These are phyloP conservation scores for Aspergillus fijiensis DNA, from an alignment of 2,329 filamentous ascomycete genomes.

Conservation along the genomic window DNA sequence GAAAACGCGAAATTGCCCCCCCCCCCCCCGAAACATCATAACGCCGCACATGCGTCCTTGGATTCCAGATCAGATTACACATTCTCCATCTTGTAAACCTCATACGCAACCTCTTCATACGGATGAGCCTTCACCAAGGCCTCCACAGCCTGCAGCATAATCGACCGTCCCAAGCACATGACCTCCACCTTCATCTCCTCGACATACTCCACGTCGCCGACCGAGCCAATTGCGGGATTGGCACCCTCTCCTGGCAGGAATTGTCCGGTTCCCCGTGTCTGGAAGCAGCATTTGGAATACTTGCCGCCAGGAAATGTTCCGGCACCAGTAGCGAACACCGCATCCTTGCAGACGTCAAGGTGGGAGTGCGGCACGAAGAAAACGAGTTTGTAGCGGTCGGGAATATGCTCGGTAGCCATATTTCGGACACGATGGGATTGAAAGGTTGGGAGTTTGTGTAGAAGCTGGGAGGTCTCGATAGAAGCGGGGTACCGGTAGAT, in stretches of 20 bases:
- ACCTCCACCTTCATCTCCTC: constrained; percentile 47
- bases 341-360: constrained; percentile 42
- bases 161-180: constrained; percentile 41
- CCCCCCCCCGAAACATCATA: background rate
- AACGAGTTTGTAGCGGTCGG: constrained; percentile 43
- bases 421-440: constrained; percentile 3
- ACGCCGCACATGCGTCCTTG: background rate
- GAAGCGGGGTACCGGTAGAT: background rate
- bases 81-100: constrained; percentile 46
- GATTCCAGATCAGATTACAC: constrained; percentile 24
- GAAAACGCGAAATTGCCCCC: background rate
- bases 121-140: constrained; percentile 46
- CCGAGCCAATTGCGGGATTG: constrained; percentile 42
- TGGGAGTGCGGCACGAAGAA: constrained; percentile 45
- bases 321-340: constrained; percentile 44
- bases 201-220: constrained; percentile 40
- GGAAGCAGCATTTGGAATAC: constrained; percentile 44
- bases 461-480: background rate
- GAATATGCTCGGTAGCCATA: constrained; percentile 25
- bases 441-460: background rate
- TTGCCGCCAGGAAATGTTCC: constrained; percentile 43
- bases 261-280: constrained; percentile 42
- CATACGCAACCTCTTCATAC: constrained; percentile 48
- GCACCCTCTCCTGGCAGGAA: constrained; percentile 43
- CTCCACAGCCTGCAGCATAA: constrained; percentile 42